Percentiles rank a stretch among this genome's conserved stretches.
Evolutionary conservation across 768 basidiomycete genomes (phyloP).

Genomic region (Sporobolomyces phaffii): DNA sequence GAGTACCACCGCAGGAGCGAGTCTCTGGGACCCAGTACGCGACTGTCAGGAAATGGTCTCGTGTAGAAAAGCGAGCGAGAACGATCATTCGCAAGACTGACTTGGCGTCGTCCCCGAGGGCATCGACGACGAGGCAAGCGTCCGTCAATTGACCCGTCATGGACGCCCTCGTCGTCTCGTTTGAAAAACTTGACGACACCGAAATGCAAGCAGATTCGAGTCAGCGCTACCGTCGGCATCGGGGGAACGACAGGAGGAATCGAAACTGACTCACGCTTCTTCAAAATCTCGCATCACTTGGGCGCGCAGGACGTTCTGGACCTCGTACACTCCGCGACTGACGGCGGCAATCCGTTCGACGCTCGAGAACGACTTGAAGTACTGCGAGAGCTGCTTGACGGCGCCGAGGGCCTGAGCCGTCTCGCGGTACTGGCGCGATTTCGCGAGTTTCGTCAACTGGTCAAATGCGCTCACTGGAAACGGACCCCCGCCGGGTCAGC

Average conservation of each 20-base stretch:
- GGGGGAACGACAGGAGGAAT: background rate
- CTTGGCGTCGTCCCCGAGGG: slow-evolving; percentile 77
- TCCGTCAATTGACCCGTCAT: slow-evolving; percentile 51
- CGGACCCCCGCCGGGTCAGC: background rate
- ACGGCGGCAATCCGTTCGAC: slow-evolving; percentile 71
- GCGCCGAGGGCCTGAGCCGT: slow-evolving; percentile 83
- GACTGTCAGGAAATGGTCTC: background rate
- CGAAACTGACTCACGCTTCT: slow-evolving; percentile 29
- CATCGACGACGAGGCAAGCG: slow-evolving; percentile 82
- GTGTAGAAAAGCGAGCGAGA: background rate
- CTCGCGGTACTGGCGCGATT: slow-evolving; percentile 56
- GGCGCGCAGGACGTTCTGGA: slow-evolving; percentile 72
- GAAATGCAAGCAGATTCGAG: background rate
- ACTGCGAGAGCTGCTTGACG: slow-evolving; percentile 72
- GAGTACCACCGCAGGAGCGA: slow-evolving; percentile 84
- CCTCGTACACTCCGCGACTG: slow-evolving; percentile 70
- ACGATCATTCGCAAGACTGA: slow-evolving; percentile 41
- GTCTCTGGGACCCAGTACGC: slow-evolving; percentile 43
- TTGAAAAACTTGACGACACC: slow-evolving; percentile 13
- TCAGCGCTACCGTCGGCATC: too few relatives aligned
- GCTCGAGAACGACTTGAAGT: slow-evolving; percentile 71
- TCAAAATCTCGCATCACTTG: slow-evolving; percentile 88
- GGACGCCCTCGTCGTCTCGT: slow-evolving; percentile 20
- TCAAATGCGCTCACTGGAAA: slow-evolving; percentile 41
- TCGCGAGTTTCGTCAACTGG: slow-evolving; percentile 40